A percentile compares a stretch with the other conserved stretches of the same genome.
These are phyloP conservation scores for Botrytis byssoidea DNA, from an alignment of 2,329 filamentous ascomycete species.

Conservation along the genomic window DNA sequence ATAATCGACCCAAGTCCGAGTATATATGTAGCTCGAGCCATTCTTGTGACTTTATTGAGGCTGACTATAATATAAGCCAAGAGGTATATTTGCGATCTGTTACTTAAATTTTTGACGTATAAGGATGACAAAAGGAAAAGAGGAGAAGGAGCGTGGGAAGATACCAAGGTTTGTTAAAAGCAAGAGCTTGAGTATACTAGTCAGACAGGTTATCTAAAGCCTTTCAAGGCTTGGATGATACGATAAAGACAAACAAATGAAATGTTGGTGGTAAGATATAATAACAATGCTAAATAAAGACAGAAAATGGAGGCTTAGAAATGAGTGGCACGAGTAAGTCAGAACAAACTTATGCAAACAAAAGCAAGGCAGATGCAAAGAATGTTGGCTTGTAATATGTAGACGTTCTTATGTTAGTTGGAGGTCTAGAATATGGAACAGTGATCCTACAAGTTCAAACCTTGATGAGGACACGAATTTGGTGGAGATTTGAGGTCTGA, in stretches of 20 bases:
- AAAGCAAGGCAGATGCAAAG: neutral
- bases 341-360: constrained; percentile 13
- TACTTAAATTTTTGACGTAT: neutral
- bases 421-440: constrained; percentile 6
- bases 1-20: constrained; percentile 2
- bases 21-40: constrained; percentile 8
- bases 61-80: neutral
- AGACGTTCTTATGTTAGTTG: constrained; percentile 4
- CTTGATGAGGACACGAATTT: neutral
- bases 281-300: neutral
- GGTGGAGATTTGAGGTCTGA: constrained; percentile 8
- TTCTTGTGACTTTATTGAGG: neutral
- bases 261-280: neutral
- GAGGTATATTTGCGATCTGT: neutral
- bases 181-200: neutral
- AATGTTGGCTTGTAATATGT: constrained; percentile 13
- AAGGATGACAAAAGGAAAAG: neutral
- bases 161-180: constrained; percentile 1
- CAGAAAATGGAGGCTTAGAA: neutral
- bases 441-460: neutral
- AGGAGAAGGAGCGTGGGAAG: neutral
- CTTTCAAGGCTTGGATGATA: neutral
- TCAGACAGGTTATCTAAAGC: constrained; percentile 2
- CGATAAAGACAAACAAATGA: neutral
- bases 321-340: neutral